A percentile compares a stretch with the other conserved stretches of the same genome.
These are phyloP conservation scores for Murraya koenigii DNA, from an alignment of 345 rosid species.

Conservation along the genomic window DNA sequence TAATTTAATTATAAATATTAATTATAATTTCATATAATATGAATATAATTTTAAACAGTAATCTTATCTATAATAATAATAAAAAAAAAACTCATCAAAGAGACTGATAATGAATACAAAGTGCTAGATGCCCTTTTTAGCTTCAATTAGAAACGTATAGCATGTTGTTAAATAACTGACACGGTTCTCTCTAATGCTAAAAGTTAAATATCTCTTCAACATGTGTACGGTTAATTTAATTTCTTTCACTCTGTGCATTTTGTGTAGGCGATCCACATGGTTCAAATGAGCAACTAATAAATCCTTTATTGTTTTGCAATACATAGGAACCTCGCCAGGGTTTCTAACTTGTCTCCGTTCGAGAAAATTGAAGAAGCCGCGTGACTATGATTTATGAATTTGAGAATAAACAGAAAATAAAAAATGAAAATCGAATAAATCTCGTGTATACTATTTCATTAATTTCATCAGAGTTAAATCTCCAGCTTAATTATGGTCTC, in stretches of 20 bases:
- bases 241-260: not conserved
- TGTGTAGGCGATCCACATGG: not conserved
- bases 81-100: not conserved
- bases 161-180: not conserved
- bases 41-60: no score
- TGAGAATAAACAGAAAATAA: not conserved
- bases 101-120: not conserved
- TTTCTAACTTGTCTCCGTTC: not conserved
- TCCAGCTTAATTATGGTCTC: accelerated
- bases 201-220: not conserved
- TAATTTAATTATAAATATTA: no score
- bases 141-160: not conserved
- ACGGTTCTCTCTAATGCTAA: not conserved
- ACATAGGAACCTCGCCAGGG: not conserved
- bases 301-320: not conserved
- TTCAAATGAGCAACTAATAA: not conserved
- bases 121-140: not conserved
- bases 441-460: no score
- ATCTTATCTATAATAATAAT: no score
- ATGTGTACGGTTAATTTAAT: not conserved
- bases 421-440: not conserved
- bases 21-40: no score
- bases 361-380: not conserved
- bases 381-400: not conserved
- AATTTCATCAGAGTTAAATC: no score